Percentiles rank a stretch among this genome's conserved stretches.
phyloP scores from a whole-genome alignment of 1,139 yeast genomes.

The Sugiyamaella japonica region DNA sequence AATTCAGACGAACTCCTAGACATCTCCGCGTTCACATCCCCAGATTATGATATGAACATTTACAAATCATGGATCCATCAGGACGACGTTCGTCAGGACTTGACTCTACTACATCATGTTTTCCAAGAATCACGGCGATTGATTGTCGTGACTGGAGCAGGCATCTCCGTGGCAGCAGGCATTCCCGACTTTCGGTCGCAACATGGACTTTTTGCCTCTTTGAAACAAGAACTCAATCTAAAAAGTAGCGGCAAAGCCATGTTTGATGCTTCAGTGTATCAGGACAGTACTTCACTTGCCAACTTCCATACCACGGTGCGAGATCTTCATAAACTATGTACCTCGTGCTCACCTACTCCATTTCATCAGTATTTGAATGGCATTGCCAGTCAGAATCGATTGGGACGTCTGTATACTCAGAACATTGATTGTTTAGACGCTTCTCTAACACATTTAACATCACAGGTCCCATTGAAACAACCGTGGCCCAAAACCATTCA shows the following conservation, averaged over 20 bases:
- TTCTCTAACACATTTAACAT: constrained; percentile 48
- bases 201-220: constrained; percentile 68
- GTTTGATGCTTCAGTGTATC: constrained; percentile 77
- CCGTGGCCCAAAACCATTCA: constrained; percentile 62
- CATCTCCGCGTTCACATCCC: constrained; percentile 14
- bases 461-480: constrained; percentile 48
- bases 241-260: constrained; percentile 66
- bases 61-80: constrained; percentile 22
- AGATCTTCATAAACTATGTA: constrained; percentile 58
- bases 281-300: constrained; percentile 58
- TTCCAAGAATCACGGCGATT: constrained; percentile 40
- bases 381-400: constrained; percentile 60
- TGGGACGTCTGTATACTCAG: constrained; percentile 61
- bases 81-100: constrained; percentile 29
- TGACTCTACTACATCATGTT: constrained; percentile 35
- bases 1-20: constrained; percentile 25
- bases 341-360: constrained; percentile 63
- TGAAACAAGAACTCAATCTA: constrained; percentile 47
- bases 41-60: background rate
- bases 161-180: constrained; percentile 86
- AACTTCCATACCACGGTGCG: constrained; percentile 75
- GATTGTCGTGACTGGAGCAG: constrained; percentile 72
- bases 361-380: constrained; percentile 65
- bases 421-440: constrained; percentile 51
- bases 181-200: constrained; percentile 86